phyloP scores from a whole-genome alignment of 2,329 filamentous ascomycete genomes.

The Claviceps africana region DNA sequence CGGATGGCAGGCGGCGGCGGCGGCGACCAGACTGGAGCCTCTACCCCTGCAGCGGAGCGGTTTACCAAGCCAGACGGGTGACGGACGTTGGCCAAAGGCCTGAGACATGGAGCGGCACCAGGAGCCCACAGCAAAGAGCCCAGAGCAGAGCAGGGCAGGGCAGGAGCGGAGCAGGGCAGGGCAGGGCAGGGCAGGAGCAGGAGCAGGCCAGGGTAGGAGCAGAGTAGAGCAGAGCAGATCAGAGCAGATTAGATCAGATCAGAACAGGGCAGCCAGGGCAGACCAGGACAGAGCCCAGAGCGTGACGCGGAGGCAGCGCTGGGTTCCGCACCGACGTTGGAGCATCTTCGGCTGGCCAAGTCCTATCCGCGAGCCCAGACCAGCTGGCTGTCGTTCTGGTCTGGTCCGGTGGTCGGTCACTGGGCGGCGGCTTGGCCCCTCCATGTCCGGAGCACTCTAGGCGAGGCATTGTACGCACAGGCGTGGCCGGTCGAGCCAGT shows the following conservation, averaged over 20 bases:
- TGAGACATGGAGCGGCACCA: conserved; percentile 3
- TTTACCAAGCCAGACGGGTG: not conserved
- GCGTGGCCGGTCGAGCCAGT: not conserved
- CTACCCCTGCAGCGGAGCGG: conserved; percentile 3
- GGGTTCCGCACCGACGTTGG: not conserved
- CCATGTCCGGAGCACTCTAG: conserved; percentile 3
- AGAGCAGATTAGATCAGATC: not conserved
- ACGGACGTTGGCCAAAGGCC: conserved; percentile 3
- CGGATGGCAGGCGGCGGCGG: not conserved
- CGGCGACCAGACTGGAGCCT: not conserved
- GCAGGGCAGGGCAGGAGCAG: not conserved
- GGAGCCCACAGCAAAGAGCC: conserved; percentile 1
- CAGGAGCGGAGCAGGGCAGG: not conserved
- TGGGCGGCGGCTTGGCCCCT: not conserved
- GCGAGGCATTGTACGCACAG: not conserved
- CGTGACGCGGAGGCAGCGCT: not conserved
- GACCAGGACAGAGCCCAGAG: not conserved
- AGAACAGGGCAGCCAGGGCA: not conserved
- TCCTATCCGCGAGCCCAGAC: too few relatives aligned
- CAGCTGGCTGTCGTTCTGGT: too few relatives aligned
- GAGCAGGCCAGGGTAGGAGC: not conserved
- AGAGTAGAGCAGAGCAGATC: not conserved
- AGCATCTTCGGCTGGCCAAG: too few relatives aligned
- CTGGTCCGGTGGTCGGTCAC: not conserved
- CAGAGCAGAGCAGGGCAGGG: not conserved